Evolutionary conservation across 1,284 basidiomycete species (phyloP).

Genomic region (Puccinia triticina): DNA sequence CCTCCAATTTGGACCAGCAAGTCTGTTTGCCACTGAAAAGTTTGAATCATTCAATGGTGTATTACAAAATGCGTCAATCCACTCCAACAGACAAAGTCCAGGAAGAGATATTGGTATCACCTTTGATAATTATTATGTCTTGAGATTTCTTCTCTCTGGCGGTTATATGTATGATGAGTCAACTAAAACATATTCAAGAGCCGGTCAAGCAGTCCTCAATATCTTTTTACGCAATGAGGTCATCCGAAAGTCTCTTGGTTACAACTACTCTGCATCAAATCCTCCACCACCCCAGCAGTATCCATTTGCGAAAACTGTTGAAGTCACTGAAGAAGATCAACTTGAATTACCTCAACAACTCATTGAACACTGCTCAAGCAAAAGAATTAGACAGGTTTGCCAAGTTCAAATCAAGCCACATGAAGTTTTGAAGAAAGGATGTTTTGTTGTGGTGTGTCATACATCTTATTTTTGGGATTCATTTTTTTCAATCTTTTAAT

Average conservation of each 20-base stretch:
- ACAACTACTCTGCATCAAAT: background rate
- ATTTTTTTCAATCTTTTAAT: too few relatives aligned
- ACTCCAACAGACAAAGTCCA: too few relatives aligned
- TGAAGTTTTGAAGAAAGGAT: background rate
- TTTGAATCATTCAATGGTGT: slow-evolving; percentile 34
- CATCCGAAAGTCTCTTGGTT: background rate
- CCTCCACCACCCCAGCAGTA: background rate
- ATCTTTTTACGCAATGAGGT: background rate
- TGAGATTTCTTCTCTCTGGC: background rate
- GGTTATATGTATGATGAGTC: background rate
- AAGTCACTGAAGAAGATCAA: background rate
- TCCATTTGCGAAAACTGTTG: background rate
- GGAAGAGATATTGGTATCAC: background rate
- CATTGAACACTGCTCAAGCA: background rate
- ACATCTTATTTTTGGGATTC: too few relatives aligned
- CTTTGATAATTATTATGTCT: background rate
- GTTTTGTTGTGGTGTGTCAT: background rate
- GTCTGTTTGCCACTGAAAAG: slow-evolving; percentile 31
- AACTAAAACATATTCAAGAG: background rate
- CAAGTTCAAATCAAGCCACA: background rate
- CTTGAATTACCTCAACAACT: background rate
- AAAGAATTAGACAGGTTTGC: background rate
- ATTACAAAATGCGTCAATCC: too few relatives aligned
- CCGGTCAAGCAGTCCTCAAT: background rate
- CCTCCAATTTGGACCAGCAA: slow-evolving; percentile 7